A percentile compares a stretch with the other conserved stretches of the same genome.
These are phyloP conservation scores for Pseudoneurospora amorphoporcata DNA, from an alignment of 495 filamentous ascomycete genomes.

Conservation along the genomic window DNA sequence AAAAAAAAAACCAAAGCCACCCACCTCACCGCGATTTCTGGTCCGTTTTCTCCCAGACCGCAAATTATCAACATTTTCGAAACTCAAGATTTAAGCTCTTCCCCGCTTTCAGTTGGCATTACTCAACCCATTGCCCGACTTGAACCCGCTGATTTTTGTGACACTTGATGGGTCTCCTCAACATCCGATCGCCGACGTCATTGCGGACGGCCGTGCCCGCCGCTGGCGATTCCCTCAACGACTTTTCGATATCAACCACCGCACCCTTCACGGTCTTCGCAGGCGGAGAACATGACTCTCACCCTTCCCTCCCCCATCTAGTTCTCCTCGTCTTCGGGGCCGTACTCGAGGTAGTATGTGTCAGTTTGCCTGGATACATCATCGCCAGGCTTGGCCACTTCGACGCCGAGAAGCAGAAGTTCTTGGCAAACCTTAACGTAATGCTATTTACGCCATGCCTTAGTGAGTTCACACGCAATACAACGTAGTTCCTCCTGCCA, in stretches of 20 bases:
- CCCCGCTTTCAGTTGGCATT: not conserved
- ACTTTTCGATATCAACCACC: slow-evolving; percentile 6
- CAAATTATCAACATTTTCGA: not conserved
- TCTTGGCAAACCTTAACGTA: slow-evolving; percentile 90
- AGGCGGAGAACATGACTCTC: slow-evolving; percentile 31
- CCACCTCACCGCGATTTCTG: not conserved
- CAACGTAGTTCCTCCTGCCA: not conserved
- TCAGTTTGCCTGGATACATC: slow-evolving; percentile 91
- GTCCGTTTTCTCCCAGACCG: not conserved
- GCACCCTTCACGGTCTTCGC: slow-evolving; percentile 22
- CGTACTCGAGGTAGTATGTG: slow-evolving; percentile 90
- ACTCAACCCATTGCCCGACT: not conserved
- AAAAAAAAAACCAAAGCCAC: not conserved
- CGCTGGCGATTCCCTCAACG: slow-evolving; percentile 14
- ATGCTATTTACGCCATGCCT: slow-evolving; percentile 92
- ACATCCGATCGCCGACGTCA: slow-evolving; percentile 51
- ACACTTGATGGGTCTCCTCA: slow-evolving; percentile 27
- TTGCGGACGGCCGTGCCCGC: slow-evolving; percentile 43
- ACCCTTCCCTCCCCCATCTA: slow-evolving; percentile 60
- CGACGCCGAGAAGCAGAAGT: slow-evolving; percentile 88
- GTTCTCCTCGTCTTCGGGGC: slow-evolving; percentile 89
- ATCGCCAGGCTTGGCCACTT: slow-evolving; percentile 84
- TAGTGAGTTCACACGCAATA: slow-evolving; percentile 46
- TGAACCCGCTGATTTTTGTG: not conserved
- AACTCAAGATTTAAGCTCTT: not conserved